Base-by-base conservation (phyloP, 352 stramenopile genomes). In the Phytopythium chamaehyphon region DNA sequence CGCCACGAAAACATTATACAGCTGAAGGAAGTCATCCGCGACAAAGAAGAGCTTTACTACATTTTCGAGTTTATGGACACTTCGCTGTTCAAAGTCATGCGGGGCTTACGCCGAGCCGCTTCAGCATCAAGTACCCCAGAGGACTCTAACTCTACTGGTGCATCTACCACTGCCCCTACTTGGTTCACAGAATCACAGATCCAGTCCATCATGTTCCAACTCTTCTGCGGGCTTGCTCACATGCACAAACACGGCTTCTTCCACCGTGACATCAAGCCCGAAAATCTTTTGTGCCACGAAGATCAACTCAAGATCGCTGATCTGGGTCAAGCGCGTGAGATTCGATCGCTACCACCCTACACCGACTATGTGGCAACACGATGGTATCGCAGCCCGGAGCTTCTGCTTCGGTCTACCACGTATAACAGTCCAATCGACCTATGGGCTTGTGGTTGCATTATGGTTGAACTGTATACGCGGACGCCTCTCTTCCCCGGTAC, bases 41-140 rank as follows among this genome's bases (percentile, higher is more conserved):
- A 93, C 64, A 89, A 90, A 42, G 80, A 89, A 24, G 78, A 92
- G 63, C 78, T 94, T 38, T 94, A 90, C 65, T 93, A 92, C 59
- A 81, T 93, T 9, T 94, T 94, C 50, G 82, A 94, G 77, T 94
- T 87, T 71, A 83, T 91, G 72, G 66, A 94, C 44, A 84, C 76
- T 36, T 92, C 76, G 18, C 75, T 94, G 42, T 90, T 83, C 55
- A 74, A 71, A 18, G 73, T 88, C 39, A 83, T 94, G 69, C 73
- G 78, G 2, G 64, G 60, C 40, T 43, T 68, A 21, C 71, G 64
- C 31, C 54, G 51, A 19, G 22, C 47, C 45, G 35, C 3, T 9
- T 12, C 39, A 78, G n/a, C 18, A 18, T 15, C 45, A 12, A 33
- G 22, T 38, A 44, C 14, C 18, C 55, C 48, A 18, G 54, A 83